Evolutionary conservation across 768 basidiomycete genomes (phyloP).

Genomic region (Tremella fuciformis): DNA sequence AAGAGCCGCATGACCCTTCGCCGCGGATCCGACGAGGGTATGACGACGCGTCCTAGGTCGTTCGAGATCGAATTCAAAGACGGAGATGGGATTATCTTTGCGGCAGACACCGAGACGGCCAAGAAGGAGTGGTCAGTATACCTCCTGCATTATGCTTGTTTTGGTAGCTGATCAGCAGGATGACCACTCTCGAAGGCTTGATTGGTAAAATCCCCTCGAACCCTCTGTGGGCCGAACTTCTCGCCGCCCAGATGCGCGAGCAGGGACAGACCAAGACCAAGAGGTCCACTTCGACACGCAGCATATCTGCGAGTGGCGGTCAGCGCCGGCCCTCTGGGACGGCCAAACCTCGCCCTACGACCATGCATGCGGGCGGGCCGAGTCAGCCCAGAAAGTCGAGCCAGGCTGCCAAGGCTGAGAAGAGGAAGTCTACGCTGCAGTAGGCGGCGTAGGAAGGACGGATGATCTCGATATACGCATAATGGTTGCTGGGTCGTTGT

Average conservation of each 20-base stretch:
- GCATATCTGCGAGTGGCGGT: too few relatives aligned
- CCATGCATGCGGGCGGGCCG: too few relatives aligned
- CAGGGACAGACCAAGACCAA: background rate
- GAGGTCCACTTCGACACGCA: background rate
- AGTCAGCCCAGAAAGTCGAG: too few relatives aligned
- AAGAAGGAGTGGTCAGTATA: constrained; percentile 71
- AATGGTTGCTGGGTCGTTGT: too few relatives aligned
- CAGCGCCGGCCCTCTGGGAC: too few relatives aligned
- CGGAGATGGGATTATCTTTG: constrained; percentile 79
- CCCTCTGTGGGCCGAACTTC: constrained; percentile 85
- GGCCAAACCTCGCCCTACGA: too few relatives aligned
- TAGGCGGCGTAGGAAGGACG: too few relatives aligned
- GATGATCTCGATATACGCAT: too few relatives aligned
- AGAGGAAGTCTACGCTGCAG: too few relatives aligned
- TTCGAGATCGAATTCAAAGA: constrained; percentile 69
- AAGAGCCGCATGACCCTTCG: constrained; percentile 22
- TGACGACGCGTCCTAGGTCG: constrained; percentile 57
- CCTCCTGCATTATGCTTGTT: background rate
- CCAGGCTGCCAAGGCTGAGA: too few relatives aligned
- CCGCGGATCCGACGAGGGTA: constrained; percentile 32
- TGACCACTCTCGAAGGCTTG: constrained; percentile 76
- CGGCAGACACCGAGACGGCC: constrained; percentile 83
- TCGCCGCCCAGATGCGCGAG: constrained; percentile 28
- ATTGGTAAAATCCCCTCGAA: constrained; percentile 88
- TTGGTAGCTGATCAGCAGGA: constrained; percentile 58